These are phyloP conservation scores for Micractinium sp. DNA, from an alignment of 139 green algal genomes.

Conservation along the genomic window DNA sequence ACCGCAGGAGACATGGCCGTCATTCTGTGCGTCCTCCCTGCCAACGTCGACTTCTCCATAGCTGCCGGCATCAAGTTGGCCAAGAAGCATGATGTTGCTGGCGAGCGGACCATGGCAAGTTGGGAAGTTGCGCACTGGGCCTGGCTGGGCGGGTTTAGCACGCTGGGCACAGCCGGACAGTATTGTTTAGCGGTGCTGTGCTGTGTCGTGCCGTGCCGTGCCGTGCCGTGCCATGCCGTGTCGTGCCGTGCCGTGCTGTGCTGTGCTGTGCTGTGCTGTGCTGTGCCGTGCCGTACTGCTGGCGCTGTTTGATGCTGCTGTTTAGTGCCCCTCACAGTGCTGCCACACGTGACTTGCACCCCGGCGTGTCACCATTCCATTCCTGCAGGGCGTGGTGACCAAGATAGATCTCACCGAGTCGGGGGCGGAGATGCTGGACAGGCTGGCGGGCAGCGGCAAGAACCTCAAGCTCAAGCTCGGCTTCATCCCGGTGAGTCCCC, in stretches of 20 bases:
- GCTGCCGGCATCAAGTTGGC: conserved; percentile 7
- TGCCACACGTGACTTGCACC: not conserved
- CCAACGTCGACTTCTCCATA: not conserved
- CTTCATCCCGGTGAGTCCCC: not conserved
- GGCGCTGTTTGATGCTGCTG: not conserved
- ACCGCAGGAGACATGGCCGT: not conserved
- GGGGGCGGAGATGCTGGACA: not conserved
- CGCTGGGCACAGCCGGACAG: not conserved
- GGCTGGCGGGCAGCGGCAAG: not conserved
- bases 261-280: not conserved
- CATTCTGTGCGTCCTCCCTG: not conserved
- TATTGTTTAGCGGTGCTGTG: too few species aligned
- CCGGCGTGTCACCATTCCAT: not conserved
- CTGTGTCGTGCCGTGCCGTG: not conserved
- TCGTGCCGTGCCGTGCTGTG: not conserved
- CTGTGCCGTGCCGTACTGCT: not conserved
- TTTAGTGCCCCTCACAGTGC: not conserved
- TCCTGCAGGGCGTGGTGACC: not conserved
- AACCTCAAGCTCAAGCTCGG: conserved; percentile 8
- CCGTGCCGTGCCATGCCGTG: not conserved
- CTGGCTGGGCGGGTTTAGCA: too few species aligned
- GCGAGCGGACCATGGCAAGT: not conserved
- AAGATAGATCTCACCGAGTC: not conserved
- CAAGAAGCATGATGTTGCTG: not conserved
- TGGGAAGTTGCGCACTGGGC: too few species aligned